Evolutionary conservation across 1,284 basidiomycete genomes (phyloP).

Genomic region (Boletus nobilissimus): DNA sequence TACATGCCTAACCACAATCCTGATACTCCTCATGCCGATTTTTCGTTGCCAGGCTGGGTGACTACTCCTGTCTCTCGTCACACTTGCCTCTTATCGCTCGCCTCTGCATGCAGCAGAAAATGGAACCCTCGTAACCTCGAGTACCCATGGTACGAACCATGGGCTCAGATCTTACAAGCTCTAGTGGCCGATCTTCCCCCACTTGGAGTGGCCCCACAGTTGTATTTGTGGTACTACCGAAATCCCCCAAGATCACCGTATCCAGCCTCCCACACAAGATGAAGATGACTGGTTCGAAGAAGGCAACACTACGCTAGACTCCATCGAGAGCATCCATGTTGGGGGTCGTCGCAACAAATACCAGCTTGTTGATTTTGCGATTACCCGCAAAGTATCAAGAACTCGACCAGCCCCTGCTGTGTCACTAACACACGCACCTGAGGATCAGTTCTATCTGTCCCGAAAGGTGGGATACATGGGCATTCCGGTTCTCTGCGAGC

Average conservation of each 20-base stretch:
- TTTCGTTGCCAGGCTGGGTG: too few species aligned
- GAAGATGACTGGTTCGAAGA: not conserved
- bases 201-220: not conserved
- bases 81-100: too few species aligned
- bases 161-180: not conserved
- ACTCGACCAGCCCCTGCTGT: not conserved
- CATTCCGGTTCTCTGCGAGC: not conserved
- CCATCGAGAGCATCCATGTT: not conserved
- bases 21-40: too few species aligned
- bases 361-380: not conserved
- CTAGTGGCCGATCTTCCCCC: not conserved
- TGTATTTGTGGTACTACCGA: not conserved
- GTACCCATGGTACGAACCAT: constrained; percentile 2
- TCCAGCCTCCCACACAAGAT: not conserved
- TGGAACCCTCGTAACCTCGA: not conserved
- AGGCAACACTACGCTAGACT: too few species aligned
- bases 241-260: not conserved
- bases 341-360: not conserved
- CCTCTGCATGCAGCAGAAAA: too few species aligned
- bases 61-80: not conserved
- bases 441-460: not conserved
- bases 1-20: not conserved
- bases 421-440: too few species aligned
- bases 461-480: not conserved
- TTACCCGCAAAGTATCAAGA: not conserved